phyloP scores from a whole-genome alignment of 352 stramenopile species.

The Ophiocytium majus region DNA sequence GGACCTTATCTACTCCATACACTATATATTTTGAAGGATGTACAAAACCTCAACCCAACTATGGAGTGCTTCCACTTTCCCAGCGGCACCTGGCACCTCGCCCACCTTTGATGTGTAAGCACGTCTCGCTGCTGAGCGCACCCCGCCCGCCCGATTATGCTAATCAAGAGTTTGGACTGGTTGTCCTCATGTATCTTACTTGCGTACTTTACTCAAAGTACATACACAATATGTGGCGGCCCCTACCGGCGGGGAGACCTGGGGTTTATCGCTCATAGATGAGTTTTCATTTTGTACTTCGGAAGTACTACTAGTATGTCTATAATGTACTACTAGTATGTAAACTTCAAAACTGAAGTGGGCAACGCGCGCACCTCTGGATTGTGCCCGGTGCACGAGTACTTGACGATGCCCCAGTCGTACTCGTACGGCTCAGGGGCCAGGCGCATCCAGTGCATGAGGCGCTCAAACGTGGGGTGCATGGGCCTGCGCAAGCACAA shows the following conservation, averaged over 20 bases:
- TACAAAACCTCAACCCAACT: too few species aligned
- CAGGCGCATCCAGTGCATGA: constrained; percentile 15
- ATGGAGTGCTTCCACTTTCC: too few species aligned
- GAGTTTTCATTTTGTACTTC: not conserved
- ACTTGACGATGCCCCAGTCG: not conserved
- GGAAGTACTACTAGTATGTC: not conserved
- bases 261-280: not conserved
- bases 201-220: not conserved
- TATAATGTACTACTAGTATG: not conserved
- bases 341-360: not conserved
- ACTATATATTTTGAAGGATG: too few species aligned
- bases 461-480: constrained; percentile 1
- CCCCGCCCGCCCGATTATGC: too few species aligned
- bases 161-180: too few species aligned
- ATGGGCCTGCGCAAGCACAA: not conserved
- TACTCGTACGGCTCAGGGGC: not conserved
- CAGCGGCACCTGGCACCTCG: too few species aligned
- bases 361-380: not conserved
- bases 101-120: too few species aligned
- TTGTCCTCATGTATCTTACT: too few species aligned
- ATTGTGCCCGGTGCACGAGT: not conserved
- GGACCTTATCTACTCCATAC: too few species aligned
- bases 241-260: not conserved
- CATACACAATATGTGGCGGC: not conserved
- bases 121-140: too few species aligned